Evolutionary conservation across 257 asterid genomes (phyloP), one percentile per base, ranked within the genome.

Genomic region (Nicotiana sylvestris): DNA sequence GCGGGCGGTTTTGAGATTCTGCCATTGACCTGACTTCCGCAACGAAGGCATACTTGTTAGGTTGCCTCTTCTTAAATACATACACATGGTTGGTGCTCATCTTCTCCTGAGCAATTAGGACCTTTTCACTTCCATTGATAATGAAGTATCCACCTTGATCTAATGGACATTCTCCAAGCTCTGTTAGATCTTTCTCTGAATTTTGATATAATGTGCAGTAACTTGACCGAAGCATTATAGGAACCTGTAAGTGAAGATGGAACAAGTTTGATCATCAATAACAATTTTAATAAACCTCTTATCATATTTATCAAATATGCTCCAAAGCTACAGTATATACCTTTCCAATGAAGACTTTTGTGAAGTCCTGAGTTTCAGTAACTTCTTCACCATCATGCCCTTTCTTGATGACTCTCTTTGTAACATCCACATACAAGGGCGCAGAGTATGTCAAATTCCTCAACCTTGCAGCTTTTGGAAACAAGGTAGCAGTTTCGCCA

Each of bases 51-150:
- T 96, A 96, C 91, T 96, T 96, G 92, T 96, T 96, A 21, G 99
- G 99, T 84, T 96, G 99, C 90, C 98, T 92, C 91, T 93, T 96
- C 86, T 96, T 96, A 69, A 94, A 96, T 13, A 96, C 99, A 81
- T 96, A 96, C 37, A 96, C 99, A 78, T 96, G 99, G 87, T 96
- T 96, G 37, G 99, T 96, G 88, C 98, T 96, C 99, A 96, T 96
- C 90, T 96, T 96, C 91, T 96, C 99, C 92, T 96, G 99, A 81
- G 99, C 99, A 86, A 96, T 94, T 64, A 96, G 88, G 60, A 96
- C 99, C 90, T 96, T 96, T 78, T 96, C 99, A 92, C 99, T 96
- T 67, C 99, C 98, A 39, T 96, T 96, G 66, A 96, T 93, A 77
- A 96, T 91, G 85, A 96, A 96, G 86, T 96, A 96, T 64, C 99